phyloP scores from a whole-genome alignment of 208 protist genomes.

The Wallacemonas collosoma region DNA sequence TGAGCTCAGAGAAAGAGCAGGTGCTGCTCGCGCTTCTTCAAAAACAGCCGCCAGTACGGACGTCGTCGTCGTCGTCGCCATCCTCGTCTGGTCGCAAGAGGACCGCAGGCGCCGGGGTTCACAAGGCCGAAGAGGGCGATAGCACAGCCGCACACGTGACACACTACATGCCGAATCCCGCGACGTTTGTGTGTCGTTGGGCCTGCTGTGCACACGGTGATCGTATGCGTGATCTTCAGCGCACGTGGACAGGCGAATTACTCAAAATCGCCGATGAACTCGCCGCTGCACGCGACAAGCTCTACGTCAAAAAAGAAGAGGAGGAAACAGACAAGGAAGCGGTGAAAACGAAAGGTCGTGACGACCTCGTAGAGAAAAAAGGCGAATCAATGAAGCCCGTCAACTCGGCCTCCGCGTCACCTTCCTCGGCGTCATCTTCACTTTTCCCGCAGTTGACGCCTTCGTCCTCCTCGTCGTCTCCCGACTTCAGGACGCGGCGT shows the following conservation, averaged over 20 bases:
- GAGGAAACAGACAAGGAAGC: not conserved
- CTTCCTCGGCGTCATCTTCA: not conserved
- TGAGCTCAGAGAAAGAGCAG: not conserved
- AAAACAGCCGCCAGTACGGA: not conserved
- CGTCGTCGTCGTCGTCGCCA: not conserved
- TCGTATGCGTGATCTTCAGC: constrained; percentile 51
- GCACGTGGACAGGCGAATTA: constrained; percentile 46
- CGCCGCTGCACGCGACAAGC: not conserved
- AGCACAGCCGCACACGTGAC: not conserved
- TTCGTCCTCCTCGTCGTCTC: not conserved
- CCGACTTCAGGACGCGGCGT: constrained; percentile 10
- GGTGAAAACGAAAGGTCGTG: too few relatives aligned
- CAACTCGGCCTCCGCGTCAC: not conserved
- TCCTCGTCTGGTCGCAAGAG: not conserved
- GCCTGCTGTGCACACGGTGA: constrained; percentile 58
- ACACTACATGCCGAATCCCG: constrained; percentile 73
- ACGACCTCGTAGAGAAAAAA: too few relatives aligned
- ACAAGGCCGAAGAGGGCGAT: not conserved
- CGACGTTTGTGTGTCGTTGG: constrained; percentile 63
- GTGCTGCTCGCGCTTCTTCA: not conserved
- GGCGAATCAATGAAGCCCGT: too few relatives aligned
- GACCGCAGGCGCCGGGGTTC: too few relatives aligned
- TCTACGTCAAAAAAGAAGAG: not conserved
- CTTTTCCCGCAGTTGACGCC: too few relatives aligned
- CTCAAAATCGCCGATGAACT: constrained; percentile 24